Conservation (phyloP, 805 yeast species). For the Starmerella tilneyi region DNA sequence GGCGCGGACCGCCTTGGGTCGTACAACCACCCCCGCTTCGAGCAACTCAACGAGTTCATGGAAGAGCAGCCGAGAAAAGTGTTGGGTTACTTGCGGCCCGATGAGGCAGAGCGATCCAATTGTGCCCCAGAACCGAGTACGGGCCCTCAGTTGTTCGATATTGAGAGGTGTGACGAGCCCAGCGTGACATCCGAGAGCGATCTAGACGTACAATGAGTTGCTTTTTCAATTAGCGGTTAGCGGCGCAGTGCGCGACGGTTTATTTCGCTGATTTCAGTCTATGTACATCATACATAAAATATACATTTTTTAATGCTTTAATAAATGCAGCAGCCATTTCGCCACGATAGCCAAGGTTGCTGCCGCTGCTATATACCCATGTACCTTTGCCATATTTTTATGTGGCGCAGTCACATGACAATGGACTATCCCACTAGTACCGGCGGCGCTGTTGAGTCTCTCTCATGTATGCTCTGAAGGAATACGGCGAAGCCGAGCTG, state of each 20-base stretch:
- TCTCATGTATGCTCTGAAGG: conserved; percentile 20
- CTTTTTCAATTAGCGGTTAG: too few relatives aligned
- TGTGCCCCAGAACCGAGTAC: background rate
- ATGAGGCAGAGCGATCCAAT: background rate
- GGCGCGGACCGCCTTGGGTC: background rate
- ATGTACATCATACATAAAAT: too few relatives aligned
- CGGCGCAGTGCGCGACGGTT: too few relatives aligned
- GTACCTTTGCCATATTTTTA: too few relatives aligned
- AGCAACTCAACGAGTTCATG: background rate
- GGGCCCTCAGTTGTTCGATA: background rate
- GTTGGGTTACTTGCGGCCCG: background rate
- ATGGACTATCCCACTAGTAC: background rate
- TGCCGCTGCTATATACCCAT: too few relatives aligned
- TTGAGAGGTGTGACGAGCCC: background rate
- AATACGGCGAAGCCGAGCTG: conserved; percentile 20
- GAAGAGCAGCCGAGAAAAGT: background rate
- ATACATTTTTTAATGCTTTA: too few relatives aligned
- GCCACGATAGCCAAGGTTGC: too few relatives aligned
- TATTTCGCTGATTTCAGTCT: too few relatives aligned
- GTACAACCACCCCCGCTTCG: background rate
- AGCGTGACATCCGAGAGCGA: background rate
- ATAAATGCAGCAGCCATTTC: too few relatives aligned
- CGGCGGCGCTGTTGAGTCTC: background rate
- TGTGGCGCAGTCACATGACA: background rate
- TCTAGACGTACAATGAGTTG: too few relatives aligned